These are phyloP conservation scores for Gliomastix tumulicola DNA, from an alignment of 2,329 filamentous ascomycete genomes.

Conservation along the genomic window DNA sequence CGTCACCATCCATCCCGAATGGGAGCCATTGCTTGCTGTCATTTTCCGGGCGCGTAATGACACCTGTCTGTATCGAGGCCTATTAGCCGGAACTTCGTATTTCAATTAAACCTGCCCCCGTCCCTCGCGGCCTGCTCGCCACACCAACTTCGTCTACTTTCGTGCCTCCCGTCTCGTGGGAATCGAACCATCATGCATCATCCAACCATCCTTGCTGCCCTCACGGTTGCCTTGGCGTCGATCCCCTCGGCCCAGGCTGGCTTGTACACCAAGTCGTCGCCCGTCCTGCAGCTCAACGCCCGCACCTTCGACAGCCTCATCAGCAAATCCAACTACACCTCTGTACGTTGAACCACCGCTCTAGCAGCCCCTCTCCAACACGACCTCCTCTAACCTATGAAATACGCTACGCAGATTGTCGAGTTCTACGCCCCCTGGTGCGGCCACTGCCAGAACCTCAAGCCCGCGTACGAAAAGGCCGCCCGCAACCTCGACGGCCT, in stretches of 20 bases:
- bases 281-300: slow-evolving; percentile 74
- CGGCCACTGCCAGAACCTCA: slow-evolving; percentile 92
- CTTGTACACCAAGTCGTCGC: slow-evolving; percentile 80
- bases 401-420: slow-evolving; percentile 37
- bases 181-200: slow-evolving; percentile 48
- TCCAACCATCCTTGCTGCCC: slow-evolving; percentile 35
- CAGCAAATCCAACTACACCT: slow-evolving; percentile 83
- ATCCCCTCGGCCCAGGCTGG: slow-evolving; percentile 60
- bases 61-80: not conserved
- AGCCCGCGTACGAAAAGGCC: slow-evolving; percentile 91
- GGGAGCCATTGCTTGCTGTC: too few species aligned
- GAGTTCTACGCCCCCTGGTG: slow-evolving; percentile 99
- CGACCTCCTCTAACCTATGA: not conserved
- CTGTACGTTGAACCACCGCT: slow-evolving; percentile 49
- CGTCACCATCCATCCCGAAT: too few species aligned
- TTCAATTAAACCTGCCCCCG: too few species aligned
- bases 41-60: too few species aligned
- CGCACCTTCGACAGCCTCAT: slow-evolving; percentile 79
- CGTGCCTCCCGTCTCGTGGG: too few species aligned
- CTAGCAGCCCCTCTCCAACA: not conserved
- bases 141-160: too few species aligned
- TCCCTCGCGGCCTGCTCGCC: too few species aligned
- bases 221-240: slow-evolving; percentile 54
- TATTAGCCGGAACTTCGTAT: too few species aligned
- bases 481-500: slow-evolving; percentile 85